phyloP scores from a whole-genome alignment of 2,329 filamentous ascomycete species.

The Colletotrichum tanaceti region DNA sequence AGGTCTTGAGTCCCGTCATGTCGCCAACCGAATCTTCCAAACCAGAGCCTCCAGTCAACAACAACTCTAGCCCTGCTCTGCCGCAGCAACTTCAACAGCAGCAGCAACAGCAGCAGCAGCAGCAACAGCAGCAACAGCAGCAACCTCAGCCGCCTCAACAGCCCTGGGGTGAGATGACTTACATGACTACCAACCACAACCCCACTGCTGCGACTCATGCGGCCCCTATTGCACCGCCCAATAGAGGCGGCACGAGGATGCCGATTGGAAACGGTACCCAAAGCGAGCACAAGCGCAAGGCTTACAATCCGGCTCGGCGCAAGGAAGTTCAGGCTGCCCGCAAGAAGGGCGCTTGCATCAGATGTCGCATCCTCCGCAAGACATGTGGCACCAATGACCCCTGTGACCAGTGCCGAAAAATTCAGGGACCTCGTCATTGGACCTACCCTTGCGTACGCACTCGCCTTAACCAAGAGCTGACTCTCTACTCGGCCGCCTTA shows the following conservation, averaged over 20 bases:
- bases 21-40: conserved; percentile 26
- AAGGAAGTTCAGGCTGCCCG: conserved; percentile 74
- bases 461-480: conserved; percentile 69
- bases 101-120: conserved; percentile 17
- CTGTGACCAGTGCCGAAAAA: conserved; percentile 72
- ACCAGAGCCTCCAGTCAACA: conserved; percentile 4
- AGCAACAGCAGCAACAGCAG: conserved; percentile 5
- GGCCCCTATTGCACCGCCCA: conserved; percentile 40
- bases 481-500: conserved; percentile 72
- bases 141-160: conserved; percentile 46
- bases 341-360: conserved; percentile 73
- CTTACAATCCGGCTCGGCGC: conserved; percentile 62
- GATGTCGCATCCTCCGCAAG: conserved; percentile 74
- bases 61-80: neutral
- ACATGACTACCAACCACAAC: conserved; percentile 52
- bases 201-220: conserved; percentile 33
- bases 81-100: conserved; percentile 6
- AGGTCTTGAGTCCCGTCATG: conserved; percentile 28
- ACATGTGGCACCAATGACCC: conserved; percentile 73
- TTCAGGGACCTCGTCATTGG: conserved; percentile 74
- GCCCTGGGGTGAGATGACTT: conserved; percentile 67
- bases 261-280: conserved; percentile 41
- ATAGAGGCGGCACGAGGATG: conserved; percentile 65
- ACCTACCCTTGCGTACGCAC: conserved; percentile 72
- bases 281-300: conserved; percentile 42